phyloP scores from a whole-genome alignment of 257 asterid species.

The Perilla frutescens region DNA sequence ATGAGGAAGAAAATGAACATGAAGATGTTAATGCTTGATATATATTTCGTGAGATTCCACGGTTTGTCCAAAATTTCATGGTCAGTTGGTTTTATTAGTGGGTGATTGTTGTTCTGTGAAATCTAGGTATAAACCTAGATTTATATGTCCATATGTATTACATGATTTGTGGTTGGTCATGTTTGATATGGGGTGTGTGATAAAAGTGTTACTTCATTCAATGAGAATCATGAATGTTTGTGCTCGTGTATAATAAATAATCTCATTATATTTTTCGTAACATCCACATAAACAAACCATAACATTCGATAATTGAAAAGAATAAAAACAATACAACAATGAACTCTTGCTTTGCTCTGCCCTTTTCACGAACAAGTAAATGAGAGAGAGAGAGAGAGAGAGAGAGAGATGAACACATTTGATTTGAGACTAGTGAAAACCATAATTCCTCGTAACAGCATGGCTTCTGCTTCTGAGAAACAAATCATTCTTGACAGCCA shows the following conservation, averaged over 20 bases:
- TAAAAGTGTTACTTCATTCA: constrained; percentile 5
- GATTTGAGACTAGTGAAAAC: not conserved
- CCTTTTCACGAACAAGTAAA: too few relatives aligned
- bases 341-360: too few relatives aligned
- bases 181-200: constrained; percentile 23
- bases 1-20: constrained; percentile 49
- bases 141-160: constrained; percentile 30
- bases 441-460: constrained; percentile 39
- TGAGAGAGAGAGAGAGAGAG: too few relatives aligned
- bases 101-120: constrained; percentile 23
- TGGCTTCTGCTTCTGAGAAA: constrained; percentile 54
- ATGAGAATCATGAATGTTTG: constrained; percentile 15
- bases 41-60: constrained; percentile 19
- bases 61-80: constrained; percentile 36
- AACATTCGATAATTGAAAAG: too few relatives aligned
- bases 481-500: constrained; percentile 36
- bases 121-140: constrained; percentile 21
- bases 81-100: constrained; percentile 26
- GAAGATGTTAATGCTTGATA: constrained; percentile 39
- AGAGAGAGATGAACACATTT: too few relatives aligned
- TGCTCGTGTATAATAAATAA: too few relatives aligned
- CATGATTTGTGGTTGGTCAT: constrained; percentile 24
- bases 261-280: too few relatives aligned
- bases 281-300: too few relatives aligned
- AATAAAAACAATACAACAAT: too few relatives aligned